phyloP scores from a whole-genome alignment of 768 basidiomycete genomes.

The Lepiota brunneoincarnata region DNA sequence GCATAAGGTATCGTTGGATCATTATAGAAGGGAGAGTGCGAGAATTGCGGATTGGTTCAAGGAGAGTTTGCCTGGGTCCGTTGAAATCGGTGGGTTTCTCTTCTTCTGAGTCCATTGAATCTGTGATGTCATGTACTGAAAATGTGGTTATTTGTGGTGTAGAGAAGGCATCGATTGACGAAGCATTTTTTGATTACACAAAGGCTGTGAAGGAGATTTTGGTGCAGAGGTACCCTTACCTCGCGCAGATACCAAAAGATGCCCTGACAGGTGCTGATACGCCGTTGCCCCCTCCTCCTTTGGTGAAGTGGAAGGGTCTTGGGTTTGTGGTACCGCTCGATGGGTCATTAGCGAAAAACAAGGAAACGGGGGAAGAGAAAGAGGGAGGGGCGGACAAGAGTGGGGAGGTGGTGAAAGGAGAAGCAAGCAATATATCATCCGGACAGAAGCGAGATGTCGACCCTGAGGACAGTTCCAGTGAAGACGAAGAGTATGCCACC shows the following conservation, averaged over 20 bases:
- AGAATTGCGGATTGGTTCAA: constrained; percentile 86
- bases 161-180: constrained; percentile 99
- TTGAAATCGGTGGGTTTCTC: constrained; percentile 58
- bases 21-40: constrained; percentile 85
- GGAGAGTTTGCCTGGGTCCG: constrained; percentile 71
- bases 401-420: neutral
- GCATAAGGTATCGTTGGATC: constrained; percentile 96
- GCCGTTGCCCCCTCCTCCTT: constrained; percentile 71
- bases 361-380: constrained; percentile 3
- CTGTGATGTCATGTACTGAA: neutral
- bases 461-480: neutral
- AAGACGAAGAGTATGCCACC: constrained; percentile 28
- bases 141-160: neutral
- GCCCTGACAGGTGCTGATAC: constrained; percentile 73
- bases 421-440: neutral
- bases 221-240: constrained; percentile 72
- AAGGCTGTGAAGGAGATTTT: constrained; percentile 74
- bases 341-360: constrained; percentile 17
- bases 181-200: constrained; percentile 93
- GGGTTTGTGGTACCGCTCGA: constrained; percentile 60
- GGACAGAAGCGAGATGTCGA: neutral
- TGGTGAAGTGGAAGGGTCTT: constrained; percentile 55
- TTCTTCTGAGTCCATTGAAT: too few relatives aligned
- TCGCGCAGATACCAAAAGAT: constrained; percentile 65
- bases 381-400: neutral